Evolutionary conservation across 208 protist species (phyloP).

Genomic region (Crithidia mellificae): DNA sequence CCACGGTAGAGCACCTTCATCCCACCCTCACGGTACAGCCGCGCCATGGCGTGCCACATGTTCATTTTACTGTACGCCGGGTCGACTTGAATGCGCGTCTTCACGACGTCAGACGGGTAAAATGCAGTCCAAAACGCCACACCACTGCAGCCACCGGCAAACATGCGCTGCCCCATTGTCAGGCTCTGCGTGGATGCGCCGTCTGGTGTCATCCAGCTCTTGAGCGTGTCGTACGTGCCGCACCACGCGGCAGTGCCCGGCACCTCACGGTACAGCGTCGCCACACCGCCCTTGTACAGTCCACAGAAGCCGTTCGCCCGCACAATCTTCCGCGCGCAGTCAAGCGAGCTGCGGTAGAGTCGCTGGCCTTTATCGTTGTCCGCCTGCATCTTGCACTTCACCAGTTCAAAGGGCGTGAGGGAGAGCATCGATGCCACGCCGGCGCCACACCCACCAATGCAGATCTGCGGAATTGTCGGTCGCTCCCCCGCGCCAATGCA

Average conservation of each 20-base stretch:
- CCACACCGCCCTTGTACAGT: conserved; percentile 69
- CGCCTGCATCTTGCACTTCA: conserved; percentile 87
- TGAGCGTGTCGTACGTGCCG: conserved; percentile 79
- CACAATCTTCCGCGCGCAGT: conserved; percentile 57
- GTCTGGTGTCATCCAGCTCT: conserved; percentile 49
- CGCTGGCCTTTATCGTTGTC: conserved; percentile 38
- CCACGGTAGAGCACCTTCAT: conserved; percentile 72
- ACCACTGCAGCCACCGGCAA: conserved; percentile 76
- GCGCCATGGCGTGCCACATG: conserved; percentile 38
- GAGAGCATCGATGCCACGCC: conserved; percentile 68
- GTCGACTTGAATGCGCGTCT: conserved; percentile 88
- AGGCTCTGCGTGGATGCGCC: conserved; percentile 41
- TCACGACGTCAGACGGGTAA: conserved; percentile 87
- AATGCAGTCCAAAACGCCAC: conserved; percentile 84
- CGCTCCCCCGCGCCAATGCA: conserved; percentile 52
- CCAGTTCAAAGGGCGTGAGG: conserved; percentile 81
- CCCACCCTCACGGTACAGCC: conserved; percentile 62
- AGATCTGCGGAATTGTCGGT: conserved; percentile 38
- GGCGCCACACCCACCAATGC: conserved; percentile 58
- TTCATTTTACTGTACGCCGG: conserved; percentile 24
- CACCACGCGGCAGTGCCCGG: conserved; percentile 84
- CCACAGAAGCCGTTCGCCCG: conserved; percentile 39
- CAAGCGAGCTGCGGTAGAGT: conserved; percentile 45
- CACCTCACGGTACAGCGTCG: conserved; percentile 81
- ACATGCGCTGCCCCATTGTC: conserved; percentile 55